phyloP scores from a whole-genome alignment of 2,329 filamentous ascomycete genomes.

The Daldinia eschscholtzii region DNA sequence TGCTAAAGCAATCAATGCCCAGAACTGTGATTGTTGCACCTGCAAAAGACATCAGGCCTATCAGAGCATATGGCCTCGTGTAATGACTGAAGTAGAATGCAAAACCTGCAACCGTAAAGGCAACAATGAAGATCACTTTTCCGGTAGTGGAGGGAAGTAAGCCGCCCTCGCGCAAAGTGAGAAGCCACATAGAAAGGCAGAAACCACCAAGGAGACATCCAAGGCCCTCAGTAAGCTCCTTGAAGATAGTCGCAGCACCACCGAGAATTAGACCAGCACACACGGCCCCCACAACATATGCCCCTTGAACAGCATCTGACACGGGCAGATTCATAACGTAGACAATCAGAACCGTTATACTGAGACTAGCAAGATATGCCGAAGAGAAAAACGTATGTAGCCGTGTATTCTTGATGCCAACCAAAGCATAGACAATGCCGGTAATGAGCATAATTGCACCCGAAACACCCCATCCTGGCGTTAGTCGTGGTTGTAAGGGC shows the following conservation, averaged over 20 bases:
- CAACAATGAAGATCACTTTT: conserved; percentile 81
- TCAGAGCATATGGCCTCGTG: conserved; percentile 83
- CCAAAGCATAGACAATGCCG: conserved; percentile 77
- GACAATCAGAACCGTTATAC: conserved; percentile 83
- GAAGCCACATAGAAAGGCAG: conserved; percentile 89
- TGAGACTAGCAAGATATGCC: conserved; percentile 77
- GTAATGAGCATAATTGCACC: conserved; percentile 81
- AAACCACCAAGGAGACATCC: conserved; percentile 90
- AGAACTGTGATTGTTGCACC: conserved; percentile 84
- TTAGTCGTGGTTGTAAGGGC: conserved; percentile 80
- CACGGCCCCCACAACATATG: conserved; percentile 83
- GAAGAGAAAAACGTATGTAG: conserved; percentile 85
- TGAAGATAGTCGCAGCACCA: conserved; percentile 79
- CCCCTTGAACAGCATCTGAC: conserved; percentile 81
- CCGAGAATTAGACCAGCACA: conserved; percentile 81
- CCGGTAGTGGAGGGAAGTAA: conserved; percentile 72
- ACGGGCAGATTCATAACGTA: conserved; percentile 90
- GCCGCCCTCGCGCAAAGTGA: conserved; percentile 81
- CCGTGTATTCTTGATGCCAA: conserved; percentile 86
- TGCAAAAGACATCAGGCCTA: conserved; percentile 80
- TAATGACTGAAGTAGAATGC: conserved; percentile 82
- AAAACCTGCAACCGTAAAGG: conserved; percentile 76
- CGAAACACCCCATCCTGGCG: conserved; percentile 83
- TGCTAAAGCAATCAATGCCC: conserved; percentile 90
- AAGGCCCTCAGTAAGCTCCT: conserved; percentile 83